Evolutionary conservation across 805 yeast species (phyloP).

Genomic region (Saturnispora sekii): DNA sequence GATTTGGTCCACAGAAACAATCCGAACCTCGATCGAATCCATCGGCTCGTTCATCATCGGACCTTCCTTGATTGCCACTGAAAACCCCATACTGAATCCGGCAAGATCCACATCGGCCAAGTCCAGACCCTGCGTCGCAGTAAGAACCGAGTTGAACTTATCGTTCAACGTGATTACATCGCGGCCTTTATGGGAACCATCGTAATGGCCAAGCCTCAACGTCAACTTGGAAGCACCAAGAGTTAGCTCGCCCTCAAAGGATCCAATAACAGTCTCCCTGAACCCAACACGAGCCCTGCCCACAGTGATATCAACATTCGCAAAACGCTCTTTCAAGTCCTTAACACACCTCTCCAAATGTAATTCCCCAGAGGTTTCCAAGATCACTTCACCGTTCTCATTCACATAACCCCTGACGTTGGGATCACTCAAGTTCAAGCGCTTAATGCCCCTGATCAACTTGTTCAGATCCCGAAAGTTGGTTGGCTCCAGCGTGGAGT

Average conservation of each 20-base stretch:
- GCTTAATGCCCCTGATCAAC: constrained; percentile 67
- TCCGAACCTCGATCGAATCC: constrained; percentile 62
- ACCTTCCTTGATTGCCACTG: constrained; percentile 72
- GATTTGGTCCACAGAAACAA: constrained; percentile 28
- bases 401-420: constrained; percentile 81
- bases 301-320: constrained; percentile 75
- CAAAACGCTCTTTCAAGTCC: constrained; percentile 84
- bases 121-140: constrained; percentile 36
- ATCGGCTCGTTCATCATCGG: constrained; percentile 84
- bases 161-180: constrained; percentile 23
- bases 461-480: constrained; percentile 72
- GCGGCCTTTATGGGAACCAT: constrained; percentile 14
- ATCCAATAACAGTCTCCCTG: constrained; percentile 63
- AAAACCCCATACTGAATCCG: constrained; percentile 55
- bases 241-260: neutral
- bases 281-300: constrained; percentile 94
- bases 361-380: constrained; percentile 93
- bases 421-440: constrained; percentile 85
- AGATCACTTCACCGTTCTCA: constrained; percentile 86
- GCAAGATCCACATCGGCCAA: constrained; percentile 6
- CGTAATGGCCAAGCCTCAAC: constrained; percentile 6
- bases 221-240: constrained; percentile 26
- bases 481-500: constrained; percentile 92
- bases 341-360: constrained; percentile 92
- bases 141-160: constrained; percentile 57